Evolutionary conservation across 2,329 filamentous ascomycete genomes (phyloP), one percentile per base, ranked within the genome.

Genomic region (Alternaria sp.): DNA sequence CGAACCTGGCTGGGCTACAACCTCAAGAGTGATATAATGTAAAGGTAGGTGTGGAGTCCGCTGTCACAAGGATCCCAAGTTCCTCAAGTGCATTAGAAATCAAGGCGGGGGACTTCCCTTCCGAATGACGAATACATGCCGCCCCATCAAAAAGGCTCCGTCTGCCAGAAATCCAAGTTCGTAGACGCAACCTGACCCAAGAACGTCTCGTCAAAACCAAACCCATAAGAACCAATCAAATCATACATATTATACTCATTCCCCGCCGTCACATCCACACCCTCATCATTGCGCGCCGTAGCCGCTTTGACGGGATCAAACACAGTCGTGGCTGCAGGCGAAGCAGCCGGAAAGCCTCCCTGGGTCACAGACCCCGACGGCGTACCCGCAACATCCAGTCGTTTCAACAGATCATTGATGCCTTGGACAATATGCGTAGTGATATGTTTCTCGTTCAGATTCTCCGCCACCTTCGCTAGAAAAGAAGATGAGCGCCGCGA

Each of bases 151-250:
- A 72, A 72, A 17, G 66, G 68, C 43, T 73, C 71, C 7, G 68
- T 70, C 21, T 75, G 68, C 74, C 75, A 77, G 43, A 76, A 72
- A 19, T 75, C 73, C 25, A 77, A 57, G 61, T 75, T 72, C 26
- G 69, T 73, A n/a, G 69, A 67, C 17, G 69, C 70, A 3, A 68
- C 74, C 61, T 76, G 73, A 17, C 72, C 71, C 17, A 77, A 56
- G n/a, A 76, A 77, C 4, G 73, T 70, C 57, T 76, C 75, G 28
- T 77, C 74, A 49, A 76, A 76, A 5, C 74, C 74, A 58, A 77
- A 77, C 17, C 74, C 74, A 62, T 77, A 77, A 12, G 69, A 75
- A 7, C 72, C 71, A 30, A 76, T 74, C 50, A 77, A 49, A 55
- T 77, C 70, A 55, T 75, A 74, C 68, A 74, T 74, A 28, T 70